Evolutionary conservation across 345 rosid species (phyloP).

Genomic region (Eucalyptus sp.): DNA sequence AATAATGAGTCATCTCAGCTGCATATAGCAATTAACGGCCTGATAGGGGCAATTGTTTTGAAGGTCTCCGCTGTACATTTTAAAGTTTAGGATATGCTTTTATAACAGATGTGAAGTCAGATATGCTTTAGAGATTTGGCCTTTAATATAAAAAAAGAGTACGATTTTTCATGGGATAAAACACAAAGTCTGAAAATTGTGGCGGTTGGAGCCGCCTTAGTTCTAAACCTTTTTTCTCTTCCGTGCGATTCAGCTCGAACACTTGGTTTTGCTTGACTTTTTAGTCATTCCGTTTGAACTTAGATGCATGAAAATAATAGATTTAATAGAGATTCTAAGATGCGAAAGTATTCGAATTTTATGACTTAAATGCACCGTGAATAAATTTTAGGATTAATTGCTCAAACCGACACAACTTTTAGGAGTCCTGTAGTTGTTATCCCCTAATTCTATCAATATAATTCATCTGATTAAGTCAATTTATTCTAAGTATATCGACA

Average conservation of each 20-base stretch:
- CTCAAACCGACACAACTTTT: background rate
- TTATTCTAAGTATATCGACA: background rate
- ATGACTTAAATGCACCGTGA: fast-evolving
- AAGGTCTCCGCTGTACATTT: background rate
- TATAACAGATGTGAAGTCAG: background rate
- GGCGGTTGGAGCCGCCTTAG: background rate
- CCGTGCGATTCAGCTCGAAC: fast-evolving
- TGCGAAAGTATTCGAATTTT: background rate
- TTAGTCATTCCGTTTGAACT: background rate
- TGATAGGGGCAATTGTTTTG: background rate
- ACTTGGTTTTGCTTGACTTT: background rate
- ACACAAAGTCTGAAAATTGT: background rate
- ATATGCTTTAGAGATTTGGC: background rate
- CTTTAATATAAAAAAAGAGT: background rate
- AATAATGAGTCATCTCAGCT: background rate
- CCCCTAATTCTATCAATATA: background rate
- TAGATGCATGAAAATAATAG: background rate
- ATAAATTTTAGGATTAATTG: background rate
- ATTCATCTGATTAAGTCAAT: background rate
- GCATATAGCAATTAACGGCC: background rate
- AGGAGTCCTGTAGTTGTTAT: background rate
- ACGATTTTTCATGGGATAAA: background rate
- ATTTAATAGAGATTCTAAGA: background rate
- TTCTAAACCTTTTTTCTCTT: background rate
- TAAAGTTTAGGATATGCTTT: background rate